Evolutionary conservation across 768 basidiomycete genomes (phyloP), one percentile per base, ranked within the genome.

Genomic region (Tubosaeta sp.): DNA sequence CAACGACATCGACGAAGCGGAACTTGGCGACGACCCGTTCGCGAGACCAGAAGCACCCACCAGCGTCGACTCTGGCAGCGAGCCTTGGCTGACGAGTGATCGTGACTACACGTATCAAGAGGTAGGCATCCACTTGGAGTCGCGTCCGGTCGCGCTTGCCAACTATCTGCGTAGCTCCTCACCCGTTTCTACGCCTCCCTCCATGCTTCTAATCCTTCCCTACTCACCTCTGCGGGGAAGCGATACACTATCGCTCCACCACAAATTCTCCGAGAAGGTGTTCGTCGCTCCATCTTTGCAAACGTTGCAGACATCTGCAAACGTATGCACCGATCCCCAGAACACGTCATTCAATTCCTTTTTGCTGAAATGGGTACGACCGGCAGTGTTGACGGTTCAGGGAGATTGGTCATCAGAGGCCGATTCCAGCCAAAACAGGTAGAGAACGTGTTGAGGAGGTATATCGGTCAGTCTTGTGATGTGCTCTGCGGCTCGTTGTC

Each of bases 351-450:
- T 55, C 85, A 90, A 69, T 99, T 90, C 77, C 75, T 98, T 56
- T 98, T 97, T 66, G 84, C 96, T 48, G 96, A 99, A 75, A 84
- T 98, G 86, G 96, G 96, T 74, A 99, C 96, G 13, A 95, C 87
- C 21, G 95, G 95, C 52, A 90, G 87, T 32, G 90, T 97, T 36
- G 96, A 97, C 60, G 96, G 93, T 51, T 81, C 84, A 1, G 87
- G 88, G 18, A 84, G 94, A 39, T 76, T 99, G 52, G 89, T 98
- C 61, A 98, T 99, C 80, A 95, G 90, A 69, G 96, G 96, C 60
- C 83, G 92, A 58, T 99, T 97, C 82, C 93, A 93, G 63, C 95
- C 95, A 68, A 98, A 98, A 72, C 94, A 96, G 65, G 86, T 98
- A 57, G 95, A 99, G 73, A 95, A 95, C 67, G 92, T 99, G 11